Conservation (phyloP, 179 eudicot genomes). For the Beta corolliflora region DNA sequence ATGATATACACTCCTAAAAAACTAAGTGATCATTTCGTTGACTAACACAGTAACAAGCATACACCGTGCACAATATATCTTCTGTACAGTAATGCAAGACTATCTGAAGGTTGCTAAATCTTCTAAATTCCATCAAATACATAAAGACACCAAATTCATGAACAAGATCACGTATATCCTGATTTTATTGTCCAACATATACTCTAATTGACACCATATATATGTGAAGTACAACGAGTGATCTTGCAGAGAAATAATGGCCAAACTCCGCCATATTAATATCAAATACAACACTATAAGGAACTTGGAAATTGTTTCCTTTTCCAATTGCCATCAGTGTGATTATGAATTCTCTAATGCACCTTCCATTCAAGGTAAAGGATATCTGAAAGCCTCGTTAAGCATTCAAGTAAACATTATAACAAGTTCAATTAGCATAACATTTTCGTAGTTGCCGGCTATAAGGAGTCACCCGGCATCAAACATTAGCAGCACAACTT, state of each 20-base stretch:
- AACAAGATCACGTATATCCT: background rate
- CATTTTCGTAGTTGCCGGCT: background rate
- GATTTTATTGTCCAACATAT: background rate
- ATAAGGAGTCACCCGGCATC: slow-evolving; percentile 1
- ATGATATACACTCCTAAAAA: background rate
- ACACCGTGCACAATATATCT: background rate
- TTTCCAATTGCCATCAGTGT: background rate
- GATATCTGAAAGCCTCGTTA: background rate
- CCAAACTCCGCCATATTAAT: background rate
- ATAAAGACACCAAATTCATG: background rate
- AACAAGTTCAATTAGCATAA: background rate
- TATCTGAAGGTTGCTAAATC: background rate
- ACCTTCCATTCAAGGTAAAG: background rate
- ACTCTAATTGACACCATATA: background rate
- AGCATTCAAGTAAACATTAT: background rate
- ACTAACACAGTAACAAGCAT: background rate
- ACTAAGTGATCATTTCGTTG: background rate
- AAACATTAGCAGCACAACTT: background rate
- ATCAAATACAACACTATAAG: slow-evolving; percentile 1
- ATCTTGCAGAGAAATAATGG: background rate
- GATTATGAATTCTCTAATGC: background rate
- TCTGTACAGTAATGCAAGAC: background rate
- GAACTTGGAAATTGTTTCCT: background rate
- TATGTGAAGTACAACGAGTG: background rate
- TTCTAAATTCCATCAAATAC: background rate